phyloP scores from a whole-genome alignment of 148 eudicot species.

The Silene conica region DNA sequence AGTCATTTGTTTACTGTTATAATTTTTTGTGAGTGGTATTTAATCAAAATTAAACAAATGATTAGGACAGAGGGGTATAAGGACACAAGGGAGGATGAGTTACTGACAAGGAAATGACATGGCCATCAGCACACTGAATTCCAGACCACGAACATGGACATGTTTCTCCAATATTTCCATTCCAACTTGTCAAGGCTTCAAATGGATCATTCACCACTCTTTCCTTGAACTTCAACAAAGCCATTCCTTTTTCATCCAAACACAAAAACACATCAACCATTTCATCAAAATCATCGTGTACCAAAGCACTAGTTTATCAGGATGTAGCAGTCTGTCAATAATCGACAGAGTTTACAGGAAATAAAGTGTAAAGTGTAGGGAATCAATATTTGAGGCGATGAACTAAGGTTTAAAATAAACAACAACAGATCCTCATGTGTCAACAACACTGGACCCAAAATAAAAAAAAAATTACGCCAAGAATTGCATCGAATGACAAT shows the following conservation, averaged over 20 bases:
- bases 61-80: too few relatives aligned
- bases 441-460: too few relatives aligned
- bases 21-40: too few relatives aligned
- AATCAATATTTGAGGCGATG: too few relatives aligned
- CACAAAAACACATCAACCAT: background rate
- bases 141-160: constrained; percentile 80
- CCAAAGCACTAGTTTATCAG: background rate
- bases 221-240: constrained; percentile 55
- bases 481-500: too few relatives aligned
- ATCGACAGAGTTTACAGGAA: background rate
- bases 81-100: background rate
- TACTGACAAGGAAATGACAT: constrained; percentile 70
- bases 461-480: too few relatives aligned
- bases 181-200: constrained; percentile 68
- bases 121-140: constrained; percentile 50
- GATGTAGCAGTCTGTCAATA: background rate
- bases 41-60: too few relatives aligned
- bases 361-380: too few relatives aligned
- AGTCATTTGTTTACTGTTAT: too few relatives aligned
- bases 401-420: too few relatives aligned
- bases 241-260: constrained; percentile 41
- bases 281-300: background rate
- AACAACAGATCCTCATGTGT: too few relatives aligned
- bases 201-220: constrained; percentile 63
- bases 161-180: constrained; percentile 38